Evolutionary conservation across 2,329 filamentous ascomycete species (phyloP).

Genomic region (Catunica adiposa): DNA sequence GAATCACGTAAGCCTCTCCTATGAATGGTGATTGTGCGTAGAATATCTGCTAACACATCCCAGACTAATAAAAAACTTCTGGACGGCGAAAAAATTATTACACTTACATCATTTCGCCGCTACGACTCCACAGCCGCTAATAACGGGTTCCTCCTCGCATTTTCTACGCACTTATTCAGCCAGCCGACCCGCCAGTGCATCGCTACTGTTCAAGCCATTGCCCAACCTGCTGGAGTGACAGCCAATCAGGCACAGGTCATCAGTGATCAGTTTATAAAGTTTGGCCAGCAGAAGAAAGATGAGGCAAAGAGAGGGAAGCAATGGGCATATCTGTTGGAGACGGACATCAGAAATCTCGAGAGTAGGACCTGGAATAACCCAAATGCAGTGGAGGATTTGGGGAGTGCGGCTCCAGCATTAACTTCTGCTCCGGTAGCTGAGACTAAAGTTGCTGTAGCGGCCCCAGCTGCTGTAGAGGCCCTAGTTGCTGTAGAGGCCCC

Average conservation of each 20-base stretch:
- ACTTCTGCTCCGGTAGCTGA: too few relatives aligned
- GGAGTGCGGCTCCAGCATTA: conserved; percentile 20
- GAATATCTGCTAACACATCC: neutral
- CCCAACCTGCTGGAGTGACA: neutral
- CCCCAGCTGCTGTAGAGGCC: neutral
- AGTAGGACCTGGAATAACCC: conserved; percentile 54
- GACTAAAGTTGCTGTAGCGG: too few relatives aligned
- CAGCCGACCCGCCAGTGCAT: conserved; percentile 9
- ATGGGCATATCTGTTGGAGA: conserved; percentile 28
- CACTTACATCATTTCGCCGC: conserved; percentile 8
- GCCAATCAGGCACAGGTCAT: neutral
- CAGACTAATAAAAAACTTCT: neutral
- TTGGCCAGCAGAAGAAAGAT: neutral
- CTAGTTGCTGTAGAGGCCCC: neutral
- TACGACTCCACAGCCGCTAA: neutral
- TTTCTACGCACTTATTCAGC: conserved; percentile 10
- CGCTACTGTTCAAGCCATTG: conserved; percentile 7
- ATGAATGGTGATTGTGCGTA: neutral
- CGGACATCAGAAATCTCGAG: conserved; percentile 45
- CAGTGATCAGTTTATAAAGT: neutral
- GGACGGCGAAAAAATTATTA: conserved; percentile 9
- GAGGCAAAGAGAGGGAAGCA: conserved; percentile 12
- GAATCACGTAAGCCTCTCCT: conserved; percentile 9
- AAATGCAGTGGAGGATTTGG: conserved; percentile 56
- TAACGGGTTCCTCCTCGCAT: neutral